phyloP scores from a whole-genome alignment of 768 basidiomycete genomes.

The Collybiopsis confluens region DNA sequence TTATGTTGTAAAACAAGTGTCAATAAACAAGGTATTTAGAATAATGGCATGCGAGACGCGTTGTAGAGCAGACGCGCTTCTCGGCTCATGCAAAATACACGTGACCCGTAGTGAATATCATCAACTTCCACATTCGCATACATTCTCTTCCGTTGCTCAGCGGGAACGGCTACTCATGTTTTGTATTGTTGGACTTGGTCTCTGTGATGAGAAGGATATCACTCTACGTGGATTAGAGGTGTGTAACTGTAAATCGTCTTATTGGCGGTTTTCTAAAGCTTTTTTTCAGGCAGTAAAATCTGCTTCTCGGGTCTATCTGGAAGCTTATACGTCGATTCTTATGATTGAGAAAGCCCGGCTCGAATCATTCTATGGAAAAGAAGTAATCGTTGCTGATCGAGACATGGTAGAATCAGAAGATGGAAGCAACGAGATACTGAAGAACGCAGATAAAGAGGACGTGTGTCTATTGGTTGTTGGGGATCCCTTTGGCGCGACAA shows the following conservation, averaged over 20 bases:
- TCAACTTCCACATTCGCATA: too few species aligned
- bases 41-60: too few species aligned
- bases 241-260: neutral
- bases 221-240: slow-evolving; percentile 90
- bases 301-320: slow-evolving; percentile 85
- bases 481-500: slow-evolving; percentile 97
- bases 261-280: neutral
- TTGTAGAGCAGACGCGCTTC: too few species aligned
- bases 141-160: too few species aligned
- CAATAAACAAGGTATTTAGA: too few species aligned
- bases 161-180: too few species aligned
- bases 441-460: slow-evolving; percentile 74
- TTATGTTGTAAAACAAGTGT: too few species aligned
- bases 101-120: too few species aligned
- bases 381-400: slow-evolving; percentile 86
- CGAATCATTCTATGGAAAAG: slow-evolving; percentile 87
- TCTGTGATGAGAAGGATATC: slow-evolving; percentile 94
- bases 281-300: slow-evolving; percentile 79
- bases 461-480: slow-evolving; percentile 92
- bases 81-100: too few species aligned
- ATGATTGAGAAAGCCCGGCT: slow-evolving; percentile 87
- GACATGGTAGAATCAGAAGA: slow-evolving; percentile 98
- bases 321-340: slow-evolving; percentile 95
- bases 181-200: slow-evolving; percentile 89
- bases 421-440: slow-evolving; percentile 84